These are phyloP conservation scores for Phaffia rhodozyma DNA, from an alignment of 1,284 basidiomycete species.

Conservation along the genomic window DNA sequence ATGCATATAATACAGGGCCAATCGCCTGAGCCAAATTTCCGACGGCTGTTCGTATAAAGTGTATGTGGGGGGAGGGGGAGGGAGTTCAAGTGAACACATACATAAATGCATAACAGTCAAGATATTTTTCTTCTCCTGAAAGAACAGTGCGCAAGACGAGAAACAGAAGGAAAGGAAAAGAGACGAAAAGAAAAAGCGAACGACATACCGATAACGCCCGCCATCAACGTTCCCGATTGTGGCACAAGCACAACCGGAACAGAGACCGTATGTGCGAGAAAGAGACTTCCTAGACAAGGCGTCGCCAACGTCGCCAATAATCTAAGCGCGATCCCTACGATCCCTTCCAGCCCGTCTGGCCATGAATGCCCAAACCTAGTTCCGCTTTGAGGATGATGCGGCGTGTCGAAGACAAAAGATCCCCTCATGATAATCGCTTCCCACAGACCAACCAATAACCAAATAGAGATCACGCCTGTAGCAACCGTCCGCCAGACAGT, in stretches of 20 bases:
- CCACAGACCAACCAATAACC: neutral
- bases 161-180: too few relatives aligned
- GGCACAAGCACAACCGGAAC: neutral
- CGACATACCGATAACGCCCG: constrained; percentile 10
- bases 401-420: neutral
- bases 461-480: neutral
- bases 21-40: constrained; percentile 11
- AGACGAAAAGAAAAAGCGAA: too few relatives aligned
- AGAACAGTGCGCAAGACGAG: too few relatives aligned
- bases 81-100: neutral
- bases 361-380: neutral
- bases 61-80: neutral
- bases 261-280: constrained; percentile 5
- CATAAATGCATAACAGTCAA: too few relatives aligned
- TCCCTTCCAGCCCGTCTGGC: neutral
- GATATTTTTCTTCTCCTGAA: too few relatives aligned
- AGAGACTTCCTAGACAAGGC: constrained; percentile 15
- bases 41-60: neutral
- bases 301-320: constrained; percentile 12
- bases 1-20: constrained; percentile 8
- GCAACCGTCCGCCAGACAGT: neutral
- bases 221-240: constrained; percentile 5
- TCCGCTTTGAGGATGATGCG: too few relatives aligned
- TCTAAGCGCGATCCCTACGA: constrained; percentile 2
- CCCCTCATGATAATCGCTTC: constrained; percentile 4